phyloP scores from a whole-genome alignment of 441 rosid species.

The Dalechampia spathulata region DNA sequence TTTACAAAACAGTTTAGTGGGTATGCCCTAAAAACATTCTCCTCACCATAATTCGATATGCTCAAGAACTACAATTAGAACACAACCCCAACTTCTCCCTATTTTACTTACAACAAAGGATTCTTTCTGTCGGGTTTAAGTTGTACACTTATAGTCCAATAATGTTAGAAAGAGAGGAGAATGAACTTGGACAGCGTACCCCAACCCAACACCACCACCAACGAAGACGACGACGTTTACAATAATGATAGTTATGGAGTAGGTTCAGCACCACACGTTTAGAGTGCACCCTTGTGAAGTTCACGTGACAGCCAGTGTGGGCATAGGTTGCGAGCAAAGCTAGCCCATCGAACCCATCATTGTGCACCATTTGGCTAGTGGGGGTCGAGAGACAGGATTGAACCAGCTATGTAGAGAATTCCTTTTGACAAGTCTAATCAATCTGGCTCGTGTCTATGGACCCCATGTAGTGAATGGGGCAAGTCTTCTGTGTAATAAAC shows the following conservation, averaged over 20 bases:
- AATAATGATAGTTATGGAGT: background rate
- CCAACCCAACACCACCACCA: conserved; percentile 7
- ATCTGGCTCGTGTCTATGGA: conserved; percentile 12
- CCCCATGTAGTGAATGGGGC: background rate
- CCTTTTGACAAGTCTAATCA: conserved; percentile 15
- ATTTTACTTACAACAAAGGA: conserved; percentile 5
- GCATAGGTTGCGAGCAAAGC: conserved; percentile 10
- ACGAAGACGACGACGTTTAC: no score
- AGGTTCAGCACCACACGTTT: background rate
- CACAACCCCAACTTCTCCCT: conserved; percentile 2
- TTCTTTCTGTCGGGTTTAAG: conserved; percentile 36
- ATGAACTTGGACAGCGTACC: conserved; percentile 15
- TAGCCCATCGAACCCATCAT: background rate
- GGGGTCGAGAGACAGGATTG: conserved; percentile 16
- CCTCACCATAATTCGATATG: no score
- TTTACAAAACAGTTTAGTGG: no score
- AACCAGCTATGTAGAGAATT: conserved; percentile 3
- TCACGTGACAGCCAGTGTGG: conserved; percentile 29
- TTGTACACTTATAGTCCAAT: conserved; percentile 20
- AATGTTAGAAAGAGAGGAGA: conserved; percentile 19
- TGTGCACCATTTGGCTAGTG: no score
- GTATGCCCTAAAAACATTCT: conserved; percentile 22
- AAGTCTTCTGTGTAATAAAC: background rate
- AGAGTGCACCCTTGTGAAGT: conserved; percentile 25
- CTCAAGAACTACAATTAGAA: conserved; percentile 6